These are phyloP conservation scores for Boletus eberwhitei DNA, from an alignment of 768 basidiomycete genomes.

Conservation along the genomic window DNA sequence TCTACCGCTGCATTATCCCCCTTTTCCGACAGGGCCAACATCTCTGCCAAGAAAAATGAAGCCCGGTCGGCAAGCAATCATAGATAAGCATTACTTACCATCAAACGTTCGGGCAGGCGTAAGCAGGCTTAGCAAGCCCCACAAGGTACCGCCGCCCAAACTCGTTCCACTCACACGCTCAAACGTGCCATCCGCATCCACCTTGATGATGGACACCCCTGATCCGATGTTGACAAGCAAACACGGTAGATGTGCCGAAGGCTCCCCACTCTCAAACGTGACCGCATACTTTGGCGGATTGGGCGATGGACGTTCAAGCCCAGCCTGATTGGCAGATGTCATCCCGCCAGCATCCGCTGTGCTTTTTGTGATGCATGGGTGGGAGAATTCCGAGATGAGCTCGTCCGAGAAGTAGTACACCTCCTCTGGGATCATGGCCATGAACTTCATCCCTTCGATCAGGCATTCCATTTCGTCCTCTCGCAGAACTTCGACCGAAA, in stretches of 20 bases:
- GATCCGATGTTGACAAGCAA: slow-evolving; percentile 97
- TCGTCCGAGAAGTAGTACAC: slow-evolving; percentile 99
- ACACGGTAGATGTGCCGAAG: slow-evolving; percentile 89
- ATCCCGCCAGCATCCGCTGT: not conserved
- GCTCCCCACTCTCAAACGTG: slow-evolving; percentile 76
- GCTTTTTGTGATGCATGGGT: slow-evolving; percentile 26
- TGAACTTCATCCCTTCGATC: slow-evolving; percentile 94
- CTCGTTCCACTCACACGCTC: slow-evolving; percentile 98
- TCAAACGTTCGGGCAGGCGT: slow-evolving; percentile 97
- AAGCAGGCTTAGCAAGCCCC: slow-evolving; percentile 91
- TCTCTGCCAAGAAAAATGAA: slow-evolving; percentile 56
- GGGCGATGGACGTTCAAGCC: slow-evolving; percentile 82
- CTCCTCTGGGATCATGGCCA: slow-evolving; percentile 93
- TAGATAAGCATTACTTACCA: slow-evolving; percentile 55
- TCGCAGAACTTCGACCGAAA: slow-evolving; percentile 79
- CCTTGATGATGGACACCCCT: slow-evolving; percentile 96
- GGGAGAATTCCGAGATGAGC: slow-evolving; percentile 70
- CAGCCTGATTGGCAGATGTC: slow-evolving; percentile 6
- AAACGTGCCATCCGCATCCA: slow-evolving; percentile 91
- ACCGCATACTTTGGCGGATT: slow-evolving; percentile 88
- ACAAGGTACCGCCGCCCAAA: slow-evolving; percentile 94
- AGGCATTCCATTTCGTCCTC: slow-evolving; percentile 99
- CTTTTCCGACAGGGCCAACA: slow-evolving; percentile 89
- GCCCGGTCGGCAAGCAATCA: not conserved
- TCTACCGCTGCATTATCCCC: slow-evolving; percentile 94